Evolutionary conservation across 192 early-diverging fungal genomes (phyloP), one percentile per base, ranked within the genome.

Genomic region (Coemansia asiatica): DNA sequence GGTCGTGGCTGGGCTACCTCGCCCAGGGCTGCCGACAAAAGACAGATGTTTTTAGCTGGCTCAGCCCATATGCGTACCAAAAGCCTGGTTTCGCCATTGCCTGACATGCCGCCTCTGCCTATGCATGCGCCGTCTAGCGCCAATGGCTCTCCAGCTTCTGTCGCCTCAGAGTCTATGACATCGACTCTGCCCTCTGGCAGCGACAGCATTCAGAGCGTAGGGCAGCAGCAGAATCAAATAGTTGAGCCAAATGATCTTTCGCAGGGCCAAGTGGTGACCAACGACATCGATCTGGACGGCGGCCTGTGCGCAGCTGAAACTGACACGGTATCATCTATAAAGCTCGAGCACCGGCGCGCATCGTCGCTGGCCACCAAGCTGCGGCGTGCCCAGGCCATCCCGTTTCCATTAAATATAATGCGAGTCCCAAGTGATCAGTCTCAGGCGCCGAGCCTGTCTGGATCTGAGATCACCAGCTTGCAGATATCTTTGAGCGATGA

Each of bases 1-100:
- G 35, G 50, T 18, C 61, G 63, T 18, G 74, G 74, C 16, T 76
- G 74, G 74, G 74, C 74, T 2, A 76, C 74, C 13, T 76, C 74
- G 49, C 74, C 74, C 1, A 44, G 74, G 22, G 48, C 10, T 13
- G 27, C 25, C 18, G 8, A 27, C 13, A 28, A 15, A 44, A 10
- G 40, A 44, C 40, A 44, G 16, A 3, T 16, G 1, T 10, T 16
- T 44, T 44, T 44, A 15, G 40, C 16, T 10, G 40, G 40, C 2
- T 44, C 40, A 1, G 9, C 40, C 2, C 40, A 44, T 44, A 18
- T 13, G 40, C 40, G 40, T 44, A 15, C 16, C 9, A 44, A 44
- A 13, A 44, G 40, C 40, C 9, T 44, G 5, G 40, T 44, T 13
- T 44, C 13, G 40, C 40, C 40, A 3, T 3, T 13, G 40, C 40